Percentiles rank a stretch among this genome's conserved stretches.
phyloP scores from a whole-genome alignment of 2,329 filamentous ascomycete genomes.

The Aspergillus felis region DNA sequence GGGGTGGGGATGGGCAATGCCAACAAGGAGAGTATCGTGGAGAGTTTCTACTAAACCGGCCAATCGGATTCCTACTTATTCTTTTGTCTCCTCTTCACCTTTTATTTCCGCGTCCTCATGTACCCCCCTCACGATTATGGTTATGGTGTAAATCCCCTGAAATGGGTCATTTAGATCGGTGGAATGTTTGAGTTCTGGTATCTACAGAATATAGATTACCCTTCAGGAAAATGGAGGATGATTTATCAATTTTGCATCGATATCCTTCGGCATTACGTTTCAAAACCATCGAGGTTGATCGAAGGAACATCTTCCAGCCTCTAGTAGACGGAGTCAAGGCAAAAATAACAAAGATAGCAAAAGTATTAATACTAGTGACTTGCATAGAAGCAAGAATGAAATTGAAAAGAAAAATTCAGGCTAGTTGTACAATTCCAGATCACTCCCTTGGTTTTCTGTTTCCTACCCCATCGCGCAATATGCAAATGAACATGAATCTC shows the following conservation, averaged over 20 bases:
- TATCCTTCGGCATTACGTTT: background rate
- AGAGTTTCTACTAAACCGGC: constrained; percentile 82
- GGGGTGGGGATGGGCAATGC: constrained; percentile 53
- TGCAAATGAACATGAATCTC: background rate
- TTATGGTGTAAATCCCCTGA: background rate
- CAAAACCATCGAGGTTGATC: background rate
- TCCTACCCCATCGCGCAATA: background rate
- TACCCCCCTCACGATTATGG: background rate
- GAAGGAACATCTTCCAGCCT: background rate
- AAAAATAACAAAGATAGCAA: background rate
- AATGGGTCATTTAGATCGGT: background rate
- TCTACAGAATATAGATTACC: background rate
- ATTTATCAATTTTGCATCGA: background rate
- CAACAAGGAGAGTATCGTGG: constrained; percentile 97
- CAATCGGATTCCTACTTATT: background rate
- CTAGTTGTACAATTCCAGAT: background rate
- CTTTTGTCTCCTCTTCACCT: background rate
- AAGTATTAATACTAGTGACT: background rate
- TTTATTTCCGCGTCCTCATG: constrained; percentile 1
- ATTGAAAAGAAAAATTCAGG: background rate
- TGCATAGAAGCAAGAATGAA: background rate
- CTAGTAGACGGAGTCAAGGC: background rate
- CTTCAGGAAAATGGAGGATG: background rate
- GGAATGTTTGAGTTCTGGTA: background rate
- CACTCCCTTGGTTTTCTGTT: background rate